Percentiles rank a stretch among this genome's conserved stretches.
phyloP scores from a whole-genome alignment of 2,329 filamentous ascomycete genomes.

The Elsinoe ampelina region DNA sequence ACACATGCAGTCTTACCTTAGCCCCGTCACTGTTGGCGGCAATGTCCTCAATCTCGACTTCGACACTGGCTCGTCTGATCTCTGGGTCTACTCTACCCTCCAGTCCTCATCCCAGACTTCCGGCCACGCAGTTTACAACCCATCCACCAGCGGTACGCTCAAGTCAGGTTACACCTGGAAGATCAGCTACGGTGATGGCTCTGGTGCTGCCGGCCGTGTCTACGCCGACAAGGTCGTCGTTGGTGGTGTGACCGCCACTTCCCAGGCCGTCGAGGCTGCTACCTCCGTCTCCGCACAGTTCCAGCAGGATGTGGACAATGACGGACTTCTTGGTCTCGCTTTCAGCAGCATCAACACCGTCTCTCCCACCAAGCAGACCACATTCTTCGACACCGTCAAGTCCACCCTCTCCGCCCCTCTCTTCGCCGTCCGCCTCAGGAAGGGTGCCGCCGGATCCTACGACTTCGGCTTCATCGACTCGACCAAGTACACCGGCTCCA shows the following conservation, averaged over 20 bases:
- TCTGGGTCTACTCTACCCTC: constrained; percentile 59
- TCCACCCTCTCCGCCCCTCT: constrained; percentile 41
- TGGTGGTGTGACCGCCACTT: constrained; percentile 48
- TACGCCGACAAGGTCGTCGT: constrained; percentile 57
- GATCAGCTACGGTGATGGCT: constrained; percentile 58
- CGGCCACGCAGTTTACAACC: constrained; percentile 52
- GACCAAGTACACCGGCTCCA: constrained; percentile 47
- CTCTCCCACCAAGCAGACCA: constrained; percentile 40
- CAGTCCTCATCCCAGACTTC: constrained; percentile 41
- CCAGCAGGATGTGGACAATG: constrained; percentile 42
- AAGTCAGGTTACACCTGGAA: constrained; percentile 46
- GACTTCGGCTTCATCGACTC: constrained; percentile 53
- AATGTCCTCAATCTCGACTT: constrained; percentile 58
- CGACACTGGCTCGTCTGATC: constrained; percentile 62
- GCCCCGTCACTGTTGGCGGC: constrained; percentile 54
- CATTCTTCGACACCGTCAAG: constrained; percentile 54
- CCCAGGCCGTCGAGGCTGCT: constrained; percentile 59
- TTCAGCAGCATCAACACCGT: constrained; percentile 54
- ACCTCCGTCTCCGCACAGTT: constrained; percentile 48
- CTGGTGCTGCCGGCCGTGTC: constrained; percentile 53
- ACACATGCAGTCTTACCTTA: constrained; percentile 28
- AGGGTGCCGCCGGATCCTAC: constrained; percentile 43
- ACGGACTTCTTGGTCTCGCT: constrained; percentile 52
- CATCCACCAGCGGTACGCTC: constrained; percentile 37
- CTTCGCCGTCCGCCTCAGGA: constrained; percentile 50